Evolutionary conservation across 2,329 filamentous ascomycete genomes (phyloP), one percentile per base, ranked within the genome.

Genomic region (Beauveria pseudobassiana): DNA sequence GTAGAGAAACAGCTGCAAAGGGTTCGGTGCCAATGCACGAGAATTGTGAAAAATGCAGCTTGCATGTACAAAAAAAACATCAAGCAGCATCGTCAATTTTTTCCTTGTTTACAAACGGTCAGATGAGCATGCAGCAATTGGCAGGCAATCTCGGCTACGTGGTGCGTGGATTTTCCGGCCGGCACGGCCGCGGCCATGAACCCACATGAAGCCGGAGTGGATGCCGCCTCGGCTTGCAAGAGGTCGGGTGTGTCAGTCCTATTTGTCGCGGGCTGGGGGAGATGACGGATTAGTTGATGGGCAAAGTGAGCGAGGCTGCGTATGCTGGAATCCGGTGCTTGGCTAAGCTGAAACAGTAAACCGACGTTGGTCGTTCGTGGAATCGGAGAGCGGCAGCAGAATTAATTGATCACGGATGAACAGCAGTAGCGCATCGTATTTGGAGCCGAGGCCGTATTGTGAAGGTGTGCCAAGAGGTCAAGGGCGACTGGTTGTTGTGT

Each of bases 121-220:
- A 38, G 54, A 38, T 38, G 54, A 24, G 54, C n/a, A 48, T n/a
- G n/a, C 26, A 34, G 54, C 20, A 38, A 48, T 12, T 30, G 18
- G 16, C 24, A 24, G 3, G 28, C 42, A 38, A 34, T 48, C 10
- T 48, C 54, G 54, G 54, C 43, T 38, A 38, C 9, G 54, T 57
- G 16, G 26, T 30, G 43, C 18, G 43, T 30, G 18, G 54, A 26
- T 22, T n/a, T n/a, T n/a, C 38, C 42, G 53, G 52, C 52, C 16
- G 40, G 54, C 28, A 57, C 22, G 52, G 52, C 51, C 20, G 52
- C 18, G 52, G 22, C 38, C 8, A 43, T 9, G 9, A 34, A n/a
- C 53, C 53, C 40, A 57, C 54, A 57, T 57, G 54, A 48, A 48
- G 54, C 28, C 42, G 26, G 53, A 20, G 42, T 46, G 18, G 51